These are phyloP conservation scores for Centella asiatica DNA, from an alignment of 129 eudicot species.

Conservation along the genomic window DNA sequence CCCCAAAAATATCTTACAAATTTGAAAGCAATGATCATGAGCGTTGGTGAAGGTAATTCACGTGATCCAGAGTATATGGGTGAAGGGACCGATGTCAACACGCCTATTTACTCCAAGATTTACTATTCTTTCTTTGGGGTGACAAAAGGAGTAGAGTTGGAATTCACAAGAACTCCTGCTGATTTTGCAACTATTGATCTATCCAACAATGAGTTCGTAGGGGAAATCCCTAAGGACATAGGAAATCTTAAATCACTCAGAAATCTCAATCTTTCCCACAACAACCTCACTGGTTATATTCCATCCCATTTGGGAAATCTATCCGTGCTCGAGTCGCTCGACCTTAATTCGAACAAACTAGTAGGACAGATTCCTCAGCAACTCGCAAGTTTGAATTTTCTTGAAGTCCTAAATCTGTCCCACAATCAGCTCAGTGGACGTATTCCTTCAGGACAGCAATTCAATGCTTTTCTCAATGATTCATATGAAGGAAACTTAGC, in stretches of 20 bases:
- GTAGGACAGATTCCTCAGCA: constrained; percentile 28
- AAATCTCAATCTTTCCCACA: constrained; percentile 23
- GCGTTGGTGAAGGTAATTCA: neutral
- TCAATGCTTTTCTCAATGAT: constrained; percentile 6
- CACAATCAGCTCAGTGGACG: constrained; percentile 18
- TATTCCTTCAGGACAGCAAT: constrained; percentile 24
- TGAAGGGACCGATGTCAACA: neutral
- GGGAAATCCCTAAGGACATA: constrained; percentile 17
- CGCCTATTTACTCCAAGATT: no score
- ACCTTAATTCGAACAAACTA: constrained; percentile 19
- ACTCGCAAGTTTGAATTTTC: constrained; percentile 11
- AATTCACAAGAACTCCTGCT: neutral
- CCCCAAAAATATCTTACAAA: constrained; percentile 8
- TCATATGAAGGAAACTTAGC: constrained; percentile 23
- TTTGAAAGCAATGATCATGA: constrained; percentile 3
- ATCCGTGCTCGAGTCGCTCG: constrained; percentile 19
- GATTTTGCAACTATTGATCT: constrained; percentile 15
- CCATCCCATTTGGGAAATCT: constrained; percentile 18
- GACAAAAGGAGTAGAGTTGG: constrained; percentile 9
- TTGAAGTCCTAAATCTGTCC: constrained; percentile 15
- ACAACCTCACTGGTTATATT: constrained; percentile 20
- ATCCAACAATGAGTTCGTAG: constrained; percentile 14
- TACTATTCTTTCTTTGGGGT: no score
- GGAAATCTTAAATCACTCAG: neutral
- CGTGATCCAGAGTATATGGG: neutral